Percentiles rank a stretch among this genome's conserved stretches.
Conservation (phyloP, 2,329 filamentous ascomycete species). For the Diaporthe capsici region DNA sequence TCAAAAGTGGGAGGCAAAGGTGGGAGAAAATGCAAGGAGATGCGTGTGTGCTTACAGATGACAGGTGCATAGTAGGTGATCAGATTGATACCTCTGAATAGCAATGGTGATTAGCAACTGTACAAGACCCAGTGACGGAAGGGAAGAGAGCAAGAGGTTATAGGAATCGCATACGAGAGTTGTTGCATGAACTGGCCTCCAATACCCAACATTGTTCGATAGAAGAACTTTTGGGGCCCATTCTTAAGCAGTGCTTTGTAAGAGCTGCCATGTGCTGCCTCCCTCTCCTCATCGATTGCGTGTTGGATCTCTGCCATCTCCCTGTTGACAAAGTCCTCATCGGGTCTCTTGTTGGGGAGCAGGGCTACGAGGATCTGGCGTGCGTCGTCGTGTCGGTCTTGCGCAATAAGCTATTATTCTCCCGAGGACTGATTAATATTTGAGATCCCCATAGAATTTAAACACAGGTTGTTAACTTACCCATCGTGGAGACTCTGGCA, state of each 20-base stretch:
- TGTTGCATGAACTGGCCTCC: slow-evolving; percentile 48
- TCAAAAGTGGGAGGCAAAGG: not conserved
- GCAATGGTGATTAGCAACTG: slow-evolving; percentile 44
- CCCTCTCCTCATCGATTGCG: slow-evolving; percentile 56
- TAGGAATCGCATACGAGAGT: slow-evolving; percentile 36
- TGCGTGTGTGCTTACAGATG: slow-evolving; percentile 38
- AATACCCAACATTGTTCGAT: slow-evolving; percentile 50
- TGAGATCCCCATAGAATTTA: not conserved
- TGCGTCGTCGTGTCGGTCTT: slow-evolving; percentile 29
- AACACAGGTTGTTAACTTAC: not conserved
- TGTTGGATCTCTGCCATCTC: slow-evolving; percentile 55
- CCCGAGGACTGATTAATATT: not conserved
- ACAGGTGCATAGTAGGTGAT: slow-evolving; percentile 48
- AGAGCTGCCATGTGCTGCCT: slow-evolving; percentile 51
- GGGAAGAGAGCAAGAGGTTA: not conserved
- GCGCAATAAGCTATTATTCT: not conserved
- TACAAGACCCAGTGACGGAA: slow-evolving; percentile 28
- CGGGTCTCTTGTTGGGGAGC: slow-evolving; percentile 48
- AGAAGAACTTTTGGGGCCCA: slow-evolving; percentile 51
- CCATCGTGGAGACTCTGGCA: slow-evolving; percentile 47
- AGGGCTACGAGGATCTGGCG: slow-evolving; percentile 52
- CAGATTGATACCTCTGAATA: slow-evolving; percentile 46
- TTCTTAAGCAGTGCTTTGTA: slow-evolving; percentile 57
- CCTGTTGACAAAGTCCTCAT: slow-evolving; percentile 47
- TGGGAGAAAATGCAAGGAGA: not conserved